phyloP scores from a whole-genome alignment of 2,329 filamentous ascomycete species.

The Pestalotiopsis sp. region DNA sequence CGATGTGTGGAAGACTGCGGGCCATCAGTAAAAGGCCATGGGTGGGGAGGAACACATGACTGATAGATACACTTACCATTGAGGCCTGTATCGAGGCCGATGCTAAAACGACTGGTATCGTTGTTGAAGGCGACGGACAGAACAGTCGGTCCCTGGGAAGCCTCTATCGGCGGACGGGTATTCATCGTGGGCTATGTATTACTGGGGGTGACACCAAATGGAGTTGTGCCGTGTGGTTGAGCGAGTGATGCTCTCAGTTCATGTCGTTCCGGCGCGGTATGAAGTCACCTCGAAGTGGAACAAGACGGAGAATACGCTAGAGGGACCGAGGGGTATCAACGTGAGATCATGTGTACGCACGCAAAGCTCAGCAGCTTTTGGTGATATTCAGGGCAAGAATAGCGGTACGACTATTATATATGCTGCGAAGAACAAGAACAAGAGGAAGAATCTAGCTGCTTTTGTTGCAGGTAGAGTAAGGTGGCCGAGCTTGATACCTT shows the following conservation, averaged over 20 bases:
- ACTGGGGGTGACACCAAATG: no score
- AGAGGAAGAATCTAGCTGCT: background rate
- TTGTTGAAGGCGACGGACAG: slow-evolving; percentile 86
- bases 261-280: background rate
- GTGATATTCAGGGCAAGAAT: background rate
- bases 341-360: background rate
- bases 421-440: background rate
- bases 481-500: background rate
- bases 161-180: slow-evolving; percentile 83
- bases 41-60: background rate
- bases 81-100: slow-evolving; percentile 85
- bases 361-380: background rate
- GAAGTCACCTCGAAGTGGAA: background rate
- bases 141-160: slow-evolving; percentile 71
- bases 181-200: slow-evolving; percentile 66
- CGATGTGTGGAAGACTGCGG: slow-evolving; percentile 20
- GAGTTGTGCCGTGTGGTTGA: background rate
- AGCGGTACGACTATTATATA: background rate
- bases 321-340: background rate
- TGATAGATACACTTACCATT: slow-evolving; percentile 60
- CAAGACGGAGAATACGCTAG: background rate
- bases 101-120: slow-evolving; percentile 82
- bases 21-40: background rate
- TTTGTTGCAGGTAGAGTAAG: background rate
- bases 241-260: background rate